Conservation (phyloP, 2,329 filamentous ascomycete genomes). For the Ophiostoma perfectum region DNA sequence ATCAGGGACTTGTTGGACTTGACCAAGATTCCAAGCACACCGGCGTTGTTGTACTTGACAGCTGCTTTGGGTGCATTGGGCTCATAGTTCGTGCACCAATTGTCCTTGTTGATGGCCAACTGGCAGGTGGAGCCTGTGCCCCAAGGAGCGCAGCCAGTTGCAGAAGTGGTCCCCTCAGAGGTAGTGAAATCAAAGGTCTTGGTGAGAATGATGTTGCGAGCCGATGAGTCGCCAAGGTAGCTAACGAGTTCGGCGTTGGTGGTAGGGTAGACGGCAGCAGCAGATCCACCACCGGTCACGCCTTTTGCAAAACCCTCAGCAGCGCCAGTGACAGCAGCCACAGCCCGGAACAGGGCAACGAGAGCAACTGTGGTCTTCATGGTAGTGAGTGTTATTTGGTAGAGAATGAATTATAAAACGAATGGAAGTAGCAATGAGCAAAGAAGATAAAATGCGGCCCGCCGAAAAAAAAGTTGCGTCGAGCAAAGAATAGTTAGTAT, state of each 20-base stretch:
- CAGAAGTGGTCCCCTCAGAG: constrained; percentile 4
- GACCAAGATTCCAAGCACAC: not conserved
- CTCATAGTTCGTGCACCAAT: constrained; percentile 12
- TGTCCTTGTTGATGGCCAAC: constrained; percentile 8
- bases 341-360: not conserved
- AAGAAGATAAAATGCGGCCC: not conserved
- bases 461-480: not conserved
- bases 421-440: not conserved
- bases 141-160: constrained; percentile 7
- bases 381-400: not conserved
- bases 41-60: constrained; percentile 4
- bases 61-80: constrained; percentile 1
- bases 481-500: not conserved
- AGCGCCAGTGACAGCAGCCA: constrained; percentile 1
- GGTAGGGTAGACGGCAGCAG: constrained; percentile 1
- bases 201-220: constrained; percentile 1
- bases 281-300: constrained; percentile 6
- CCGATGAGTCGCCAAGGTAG: constrained; percentile 1
- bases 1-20: not conserved
- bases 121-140: constrained; percentile 2
- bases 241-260: not conserved
- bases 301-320: constrained; percentile 4
- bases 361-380: not conserved
- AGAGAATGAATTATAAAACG: not conserved
- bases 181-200: constrained; percentile 8